Evolutionary conservation across 2,329 filamentous ascomycete genomes (phyloP).

Genomic region (Colletotrichum brevisporum): DNA sequence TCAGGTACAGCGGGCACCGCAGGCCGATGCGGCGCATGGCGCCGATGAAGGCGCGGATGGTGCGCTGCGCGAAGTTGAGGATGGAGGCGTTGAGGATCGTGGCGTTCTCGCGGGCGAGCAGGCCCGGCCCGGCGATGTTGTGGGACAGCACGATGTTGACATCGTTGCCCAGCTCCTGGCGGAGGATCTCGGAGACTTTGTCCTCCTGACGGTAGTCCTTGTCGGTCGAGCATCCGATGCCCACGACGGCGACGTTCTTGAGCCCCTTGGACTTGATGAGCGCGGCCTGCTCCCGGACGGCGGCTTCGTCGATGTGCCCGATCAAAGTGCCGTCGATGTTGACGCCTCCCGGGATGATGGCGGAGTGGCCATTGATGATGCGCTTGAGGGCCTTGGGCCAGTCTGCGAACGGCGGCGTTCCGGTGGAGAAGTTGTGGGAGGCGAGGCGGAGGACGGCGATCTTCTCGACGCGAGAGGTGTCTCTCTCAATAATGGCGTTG

Average conservation of each 20-base stretch:
- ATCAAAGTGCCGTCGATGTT: conserved; percentile 44
- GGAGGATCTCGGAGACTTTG: conserved; percentile 61
- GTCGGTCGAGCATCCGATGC: conserved; percentile 72
- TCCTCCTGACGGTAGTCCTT: conserved; percentile 66
- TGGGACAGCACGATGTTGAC: conserved; percentile 47
- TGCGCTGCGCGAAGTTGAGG: conserved; percentile 60
- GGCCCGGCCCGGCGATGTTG: conserved; percentile 53
- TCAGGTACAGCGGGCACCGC: conserved; percentile 59
- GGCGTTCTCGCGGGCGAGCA: conserved; percentile 67
- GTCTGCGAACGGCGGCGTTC: conserved; percentile 65
- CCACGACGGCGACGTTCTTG: conserved; percentile 66
- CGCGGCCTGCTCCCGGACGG: conserved; percentile 38
- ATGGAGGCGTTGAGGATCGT: conserved; percentile 68
- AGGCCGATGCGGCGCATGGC: conserved; percentile 59
- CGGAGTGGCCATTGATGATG: conserved; percentile 43
- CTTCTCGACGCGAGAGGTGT: conserved; percentile 60
- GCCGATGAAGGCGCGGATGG: conserved; percentile 59
- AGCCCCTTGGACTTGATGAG: conserved; percentile 45
- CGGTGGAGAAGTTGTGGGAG: conserved; percentile 64
- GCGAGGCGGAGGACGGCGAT: conserved; percentile 70
- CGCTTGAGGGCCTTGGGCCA: conserved; percentile 64
- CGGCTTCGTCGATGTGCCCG: conserved; percentile 33
- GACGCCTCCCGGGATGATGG: conserved; percentile 42
- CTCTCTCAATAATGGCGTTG: conserved; percentile 70
- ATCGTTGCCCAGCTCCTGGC: conserved; percentile 54